Evolutionary conservation across 2,329 filamentous ascomycete species (phyloP), one percentile per base, ranked within the genome.

Genomic region (Huntiella decipiens): DNA sequence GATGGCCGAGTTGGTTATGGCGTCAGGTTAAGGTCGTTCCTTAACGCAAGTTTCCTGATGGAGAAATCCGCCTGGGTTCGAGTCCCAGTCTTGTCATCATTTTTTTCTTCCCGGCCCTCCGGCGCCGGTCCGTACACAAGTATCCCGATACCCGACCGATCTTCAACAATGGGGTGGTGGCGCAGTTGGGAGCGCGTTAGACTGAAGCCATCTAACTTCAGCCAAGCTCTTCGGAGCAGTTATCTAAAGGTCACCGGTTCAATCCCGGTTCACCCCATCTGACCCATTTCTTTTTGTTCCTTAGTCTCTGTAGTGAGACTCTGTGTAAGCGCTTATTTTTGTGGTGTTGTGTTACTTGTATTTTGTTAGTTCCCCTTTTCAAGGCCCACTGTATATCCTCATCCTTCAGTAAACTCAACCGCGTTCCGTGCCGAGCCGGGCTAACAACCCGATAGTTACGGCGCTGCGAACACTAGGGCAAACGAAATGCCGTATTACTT

Each of bases 1-100:
- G 56, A 59, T 59, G 57, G 57, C 57, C 56, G 56, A 58, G 56
- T 58, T 59, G 56, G 56, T 59, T 56, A 58, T 58, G 56, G 56
- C 56, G 57, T 55, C 54, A 58, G 57, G 56, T 58, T 59, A 58
- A 58, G 57, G 57, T 56, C 44, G 31, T 45, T 47, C 45, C 45
- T 47, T 47, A 38, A 22, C 39, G 34, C 39, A 48, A 44, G 41
- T 48, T 44, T 48, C 46, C 46, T 48, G 46, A 48, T 48, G 46
- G 46, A 48, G 46, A 44, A 48, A 48, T 48, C 46, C 46, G 46
- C 46, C 46, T 48, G 46, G 46, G 46, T 48, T 48, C 46, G 46
- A 48, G 46, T 48, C 46, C 46, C 46, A 48, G 46, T 48, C 46
- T 48, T 48, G 46, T 48, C 46, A 48, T 7, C 22, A 37, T 39